Evolutionary conservation across 495 filamentous ascomycete species (phyloP), one percentile per base, ranked within the genome.

Genomic region (Rostrohypoxylon terebratum): DNA sequence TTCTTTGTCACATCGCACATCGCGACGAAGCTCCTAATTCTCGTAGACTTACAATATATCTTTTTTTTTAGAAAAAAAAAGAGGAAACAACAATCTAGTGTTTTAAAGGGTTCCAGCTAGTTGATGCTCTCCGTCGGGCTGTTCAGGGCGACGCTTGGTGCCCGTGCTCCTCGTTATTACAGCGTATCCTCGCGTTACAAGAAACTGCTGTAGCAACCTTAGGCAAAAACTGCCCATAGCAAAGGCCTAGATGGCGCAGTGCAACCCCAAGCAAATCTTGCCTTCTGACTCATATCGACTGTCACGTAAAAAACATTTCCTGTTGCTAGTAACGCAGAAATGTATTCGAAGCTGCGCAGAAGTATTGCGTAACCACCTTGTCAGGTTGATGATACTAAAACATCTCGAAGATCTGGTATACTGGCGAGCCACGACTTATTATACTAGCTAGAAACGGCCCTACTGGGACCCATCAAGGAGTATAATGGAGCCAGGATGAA

Each of bases 201-300:
- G 21, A 51, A 13, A 28, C 4, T 25, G 21, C 48, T 11, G 21
- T 5, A 51, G 8, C 8, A 51, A 1, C n/a, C n/a, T n/a, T n/a
- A n/a, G 28, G 48, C 21, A 11, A 51, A 14, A 3, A 51, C 48
- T 28, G 48, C 23, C 48, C 48, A 51, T n/a, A 28, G 7, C 1
- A 51, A 23, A 3, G 21, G 21, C 14, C 21, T 23, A 51, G 31
- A 51, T 21, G 28, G 48, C 6, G 48, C 31, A 1, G 48, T 51
- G 48, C 48, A 51, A 10, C 21, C 48, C 48, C 48, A 51, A 28
- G 48, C 21, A n/a, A 51, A 23, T 10, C n/a, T 51, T 11, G 48
- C 10, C 7, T 51, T 51, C 3, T 31, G 48, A 23, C 48, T 23
- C 23, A 51, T 31, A 11, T 25, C 48, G 23, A 51, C 21, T 9